Percentiles rank a stretch among this genome's conserved stretches.
Conservation (phyloP, 2,329 filamentous ascomycete genomes). For the Fusarium napiforme region DNA sequence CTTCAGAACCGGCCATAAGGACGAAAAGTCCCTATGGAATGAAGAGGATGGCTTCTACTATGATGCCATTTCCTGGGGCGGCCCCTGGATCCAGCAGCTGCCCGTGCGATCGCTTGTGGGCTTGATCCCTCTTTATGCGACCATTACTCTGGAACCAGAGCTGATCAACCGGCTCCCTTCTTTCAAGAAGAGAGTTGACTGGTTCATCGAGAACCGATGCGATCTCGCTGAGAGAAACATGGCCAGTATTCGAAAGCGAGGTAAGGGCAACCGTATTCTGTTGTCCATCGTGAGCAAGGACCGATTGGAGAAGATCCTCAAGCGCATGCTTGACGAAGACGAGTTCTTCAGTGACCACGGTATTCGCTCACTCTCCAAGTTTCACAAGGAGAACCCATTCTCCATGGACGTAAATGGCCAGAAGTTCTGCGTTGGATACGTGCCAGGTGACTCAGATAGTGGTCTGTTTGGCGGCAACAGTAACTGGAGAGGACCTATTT, state of each 20-base stretch:
- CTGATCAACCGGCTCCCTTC: constrained; percentile 89
- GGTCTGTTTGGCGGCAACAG: constrained; percentile 96
- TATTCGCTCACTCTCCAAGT: constrained; percentile 91
- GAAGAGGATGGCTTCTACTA: constrained; percentile 98
- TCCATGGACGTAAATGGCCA: constrained; percentile 97
- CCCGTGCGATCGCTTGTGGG: constrained; percentile 93
- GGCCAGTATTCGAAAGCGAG: constrained; percentile 89
- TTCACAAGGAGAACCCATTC: constrained; percentile 88
- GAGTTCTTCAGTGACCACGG: constrained; percentile 93
- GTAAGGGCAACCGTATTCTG: constrained; percentile 88
- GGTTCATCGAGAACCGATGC: constrained; percentile 89
- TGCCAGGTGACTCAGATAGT: constrained; percentile 96
- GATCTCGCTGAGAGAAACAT: constrained; percentile 94
- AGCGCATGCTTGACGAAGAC: constrained; percentile 91
- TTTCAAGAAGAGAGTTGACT: constrained; percentile 92
- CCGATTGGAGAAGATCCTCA: constrained; percentile 87
- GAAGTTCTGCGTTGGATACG: constrained; percentile 85
- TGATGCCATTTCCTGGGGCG: constrained; percentile 96
- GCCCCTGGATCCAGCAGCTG: constrained; percentile 91
- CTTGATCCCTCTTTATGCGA: constrained; percentile 92
- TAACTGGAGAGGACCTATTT: constrained; percentile 96
- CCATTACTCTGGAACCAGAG: constrained; percentile 91
- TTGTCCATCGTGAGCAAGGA: constrained; percentile 93
- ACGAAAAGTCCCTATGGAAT: constrained; percentile 91
- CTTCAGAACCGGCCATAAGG: constrained; percentile 75